phyloP scores from a whole-genome alignment of 306 rosid species.

The Rosa lucieae region DNA sequence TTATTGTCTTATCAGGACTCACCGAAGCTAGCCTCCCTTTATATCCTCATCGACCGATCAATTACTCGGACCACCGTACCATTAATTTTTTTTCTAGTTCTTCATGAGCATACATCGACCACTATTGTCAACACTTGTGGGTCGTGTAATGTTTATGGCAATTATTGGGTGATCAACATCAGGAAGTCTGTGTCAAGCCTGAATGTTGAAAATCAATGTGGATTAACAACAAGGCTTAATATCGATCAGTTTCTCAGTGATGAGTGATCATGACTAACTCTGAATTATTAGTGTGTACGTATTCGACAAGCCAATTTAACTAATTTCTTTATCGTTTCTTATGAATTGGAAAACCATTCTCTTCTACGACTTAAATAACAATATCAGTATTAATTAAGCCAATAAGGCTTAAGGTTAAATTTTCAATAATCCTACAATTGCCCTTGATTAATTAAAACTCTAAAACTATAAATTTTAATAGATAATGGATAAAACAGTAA shows the following conservation, averaged over 20 bases:
- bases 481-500: too few species aligned
- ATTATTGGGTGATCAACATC: constrained; percentile 18
- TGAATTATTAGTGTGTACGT: background rate
- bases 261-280: background rate
- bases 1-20: background rate
- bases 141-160: constrained; percentile 36
- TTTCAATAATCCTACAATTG: too few species aligned
- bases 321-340: background rate
- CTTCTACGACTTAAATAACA: background rate
- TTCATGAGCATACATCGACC: constrained; percentile 18
- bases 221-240: background rate
- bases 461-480: too few species aligned
- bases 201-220: background rate
- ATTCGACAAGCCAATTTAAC: background rate
- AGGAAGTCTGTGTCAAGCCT: constrained; percentile 4
- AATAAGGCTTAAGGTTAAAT: too few species aligned
- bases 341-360: background rate
- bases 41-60: constrained; percentile 48
- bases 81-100: constrained; percentile 8
- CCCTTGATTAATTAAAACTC: too few species aligned
- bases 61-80: constrained; percentile 57
- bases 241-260: background rate
- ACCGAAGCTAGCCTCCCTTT: background rate
- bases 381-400: too few species aligned
- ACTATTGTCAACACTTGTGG: constrained; percentile 28